Evolutionary conservation across 2,329 filamentous ascomycete genomes (phyloP), one percentile per base, ranked within the genome.

Genomic region (Beauveria brongniartii): DNA sequence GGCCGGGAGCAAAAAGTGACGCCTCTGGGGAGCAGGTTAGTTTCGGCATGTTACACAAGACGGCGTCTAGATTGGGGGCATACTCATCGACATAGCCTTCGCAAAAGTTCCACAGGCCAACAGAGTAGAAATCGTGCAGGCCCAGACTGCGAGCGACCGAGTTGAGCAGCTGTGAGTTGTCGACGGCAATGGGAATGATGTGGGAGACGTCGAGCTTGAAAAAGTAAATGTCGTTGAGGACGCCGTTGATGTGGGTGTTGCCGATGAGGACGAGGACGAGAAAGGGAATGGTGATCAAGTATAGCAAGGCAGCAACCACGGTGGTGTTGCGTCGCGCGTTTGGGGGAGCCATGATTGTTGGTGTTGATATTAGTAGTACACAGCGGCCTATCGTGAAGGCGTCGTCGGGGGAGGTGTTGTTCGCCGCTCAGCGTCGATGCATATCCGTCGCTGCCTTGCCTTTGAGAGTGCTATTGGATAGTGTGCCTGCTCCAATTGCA

Each of bases 111-210:
- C 93, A 97, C 46, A 97, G 76, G 6, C 92, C 92, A 30, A 96
- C 89, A 68, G 92, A 89, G 74, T 97, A 97, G 75, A 96, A 97
- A 74, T 97, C 93, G 72, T 96, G 91, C 54, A 97, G 80, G 34
- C 92, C 93, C 59, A 97, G 79, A 24, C 88, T 90, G 56, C 90
- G 87, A 4, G 92, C 91, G 65, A 96, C 92, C 51, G 87, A 91
- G 77, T 96, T 96, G 74, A 96, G 88, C 51, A 96, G 80, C 26
- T 81, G 76, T 10, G 86, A 85, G 70, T 92, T 88, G 47, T 88
- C 87, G 18, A 90, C 82, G 5, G 83, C 85, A 40, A 84, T 78
- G 0, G 89, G 89, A 61, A 96, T 87, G 70, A 97, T 88, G 68
- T 95, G 83, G 66, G 89, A 84, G 54, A 97, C 82, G 73, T 96